Base-by-base conservation (phyloP, 2,329 filamentous ascomycete genomes). In the Penicillium brevicompactum region DNA sequence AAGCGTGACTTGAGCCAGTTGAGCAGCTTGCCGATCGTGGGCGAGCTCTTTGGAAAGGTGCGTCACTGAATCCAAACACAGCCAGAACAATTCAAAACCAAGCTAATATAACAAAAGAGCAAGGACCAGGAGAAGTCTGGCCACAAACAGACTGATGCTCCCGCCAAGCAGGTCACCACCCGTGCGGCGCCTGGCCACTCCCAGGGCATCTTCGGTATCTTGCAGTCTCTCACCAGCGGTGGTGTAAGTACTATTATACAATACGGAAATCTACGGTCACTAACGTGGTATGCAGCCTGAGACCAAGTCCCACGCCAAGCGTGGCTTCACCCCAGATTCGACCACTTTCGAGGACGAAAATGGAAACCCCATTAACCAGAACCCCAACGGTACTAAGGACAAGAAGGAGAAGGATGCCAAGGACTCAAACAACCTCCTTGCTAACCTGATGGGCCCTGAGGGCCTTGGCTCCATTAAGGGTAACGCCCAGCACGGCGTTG, bases 401-500 rank as follows among this genome's bases (percentile, higher is more conserved):
- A 40, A 44, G 32, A 22, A n/a, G 11, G 30, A 18, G n/a, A 9
- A 42, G 27, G 34, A 37, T 5, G 14, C 13, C 34, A 37, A 37
- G 2, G 13, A 37, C 2, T 27, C 49, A 3, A 3, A 16, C n/a
- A 30, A 21, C 10, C 32, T 49, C 1, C 47, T 65, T 10, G 49
- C 43, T 5, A 37, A 46, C 16, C 44, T 66, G 9, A 51, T 57
- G 34, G 46, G 45, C 21, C 40, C 57, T 41, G 22, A 48, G 1
- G 63, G 63, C 4, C 62, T 66, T 1, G 62, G 58, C n/a, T 18
- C 16, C 2, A 44, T 66, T 2, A 55, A 60, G 13, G 56, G 57
- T 30, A 53, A 58, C 37, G n/a, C 53, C 13, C 31, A 65, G 13
- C 63, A 66, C 46, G 63, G 63, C 13, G 9, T 66, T 42, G 63